Conservation (phyloP, 257 asterid species). For the Sherardia arvensis region DNA sequence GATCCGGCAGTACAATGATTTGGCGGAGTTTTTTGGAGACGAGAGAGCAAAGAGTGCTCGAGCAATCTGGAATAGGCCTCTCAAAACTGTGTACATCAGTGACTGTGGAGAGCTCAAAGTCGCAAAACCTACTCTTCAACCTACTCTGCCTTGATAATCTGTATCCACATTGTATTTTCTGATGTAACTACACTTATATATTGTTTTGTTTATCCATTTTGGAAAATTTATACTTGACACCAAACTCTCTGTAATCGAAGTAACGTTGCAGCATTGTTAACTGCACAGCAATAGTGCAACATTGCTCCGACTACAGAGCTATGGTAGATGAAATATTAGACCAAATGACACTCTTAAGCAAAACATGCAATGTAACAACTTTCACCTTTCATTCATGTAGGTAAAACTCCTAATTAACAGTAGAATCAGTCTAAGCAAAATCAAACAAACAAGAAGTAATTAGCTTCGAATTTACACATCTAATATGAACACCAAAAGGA, state of each 20-base stretch:
- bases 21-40: constrained; percentile 83
- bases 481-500: neutral
- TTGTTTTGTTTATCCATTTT: neutral
- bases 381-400: neutral
- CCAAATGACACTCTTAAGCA: no score
- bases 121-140: constrained; percentile 68
- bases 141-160: constrained; percentile 40
- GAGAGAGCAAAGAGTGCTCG: constrained; percentile 84
- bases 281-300: no score
- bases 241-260: no score
- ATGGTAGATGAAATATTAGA: no score
- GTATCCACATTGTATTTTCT: neutral
- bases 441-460: neutral
- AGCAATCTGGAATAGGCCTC: constrained; percentile 78
- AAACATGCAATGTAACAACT: no score
- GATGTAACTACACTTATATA: neutral
- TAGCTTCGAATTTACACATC: neutral
- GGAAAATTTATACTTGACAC: neutral
- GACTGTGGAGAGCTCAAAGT: constrained; percentile 68
- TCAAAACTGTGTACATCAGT: constrained; percentile 69
- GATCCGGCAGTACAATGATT: constrained; percentile 65
- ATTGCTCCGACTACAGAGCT: neutral
- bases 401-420: neutral
- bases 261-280: neutral
- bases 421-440: neutral